phyloP scores from a whole-genome alignment of 768 basidiomycete genomes.

The Lactifluus rugatus region DNA sequence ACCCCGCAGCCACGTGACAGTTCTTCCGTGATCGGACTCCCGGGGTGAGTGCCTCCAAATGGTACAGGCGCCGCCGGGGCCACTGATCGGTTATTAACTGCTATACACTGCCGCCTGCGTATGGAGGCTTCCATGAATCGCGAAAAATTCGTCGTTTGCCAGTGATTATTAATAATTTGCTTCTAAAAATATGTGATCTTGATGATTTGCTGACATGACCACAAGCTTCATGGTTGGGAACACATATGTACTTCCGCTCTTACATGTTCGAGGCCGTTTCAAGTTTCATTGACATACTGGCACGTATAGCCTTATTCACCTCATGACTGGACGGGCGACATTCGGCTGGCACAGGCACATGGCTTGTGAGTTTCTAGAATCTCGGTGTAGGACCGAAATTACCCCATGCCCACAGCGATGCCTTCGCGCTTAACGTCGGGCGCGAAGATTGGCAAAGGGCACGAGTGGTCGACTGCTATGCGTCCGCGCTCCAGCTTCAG shows the following conservation, averaged over 20 bases:
- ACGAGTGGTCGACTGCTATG: conserved; percentile 29
- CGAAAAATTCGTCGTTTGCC: conserved; percentile 12
- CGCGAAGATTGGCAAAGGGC: conserved; percentile 23
- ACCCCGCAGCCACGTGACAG: too few relatives aligned
- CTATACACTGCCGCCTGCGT: background rate
- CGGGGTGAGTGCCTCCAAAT: too few relatives aligned
- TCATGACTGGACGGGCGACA: background rate
- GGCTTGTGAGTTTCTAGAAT: background rate
- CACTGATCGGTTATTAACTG: too few relatives aligned
- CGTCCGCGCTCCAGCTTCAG: conserved; percentile 40
- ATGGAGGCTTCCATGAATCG: background rate
- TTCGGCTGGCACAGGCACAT: conserved; percentile 5
- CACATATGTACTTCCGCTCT: background rate
- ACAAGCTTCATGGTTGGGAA: conserved; percentile 13
- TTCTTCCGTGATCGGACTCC: too few relatives aligned
- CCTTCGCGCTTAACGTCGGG: conserved; percentile 22
- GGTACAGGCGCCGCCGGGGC: too few relatives aligned
- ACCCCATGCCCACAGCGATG: background rate
- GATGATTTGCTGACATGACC: background rate
- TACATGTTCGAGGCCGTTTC: background rate
- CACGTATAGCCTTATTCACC: background rate
- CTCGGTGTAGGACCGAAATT: background rate
- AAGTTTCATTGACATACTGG: background rate
- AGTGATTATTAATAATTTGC: conserved; percentile 6
- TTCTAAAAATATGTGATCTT: background rate